Percentiles rank a stretch among this genome's conserved stretches.
Evolutionary conservation across 1,284 basidiomycete species (phyloP).

Genomic region (Rhodotorula mucilaginosa): DNA sequence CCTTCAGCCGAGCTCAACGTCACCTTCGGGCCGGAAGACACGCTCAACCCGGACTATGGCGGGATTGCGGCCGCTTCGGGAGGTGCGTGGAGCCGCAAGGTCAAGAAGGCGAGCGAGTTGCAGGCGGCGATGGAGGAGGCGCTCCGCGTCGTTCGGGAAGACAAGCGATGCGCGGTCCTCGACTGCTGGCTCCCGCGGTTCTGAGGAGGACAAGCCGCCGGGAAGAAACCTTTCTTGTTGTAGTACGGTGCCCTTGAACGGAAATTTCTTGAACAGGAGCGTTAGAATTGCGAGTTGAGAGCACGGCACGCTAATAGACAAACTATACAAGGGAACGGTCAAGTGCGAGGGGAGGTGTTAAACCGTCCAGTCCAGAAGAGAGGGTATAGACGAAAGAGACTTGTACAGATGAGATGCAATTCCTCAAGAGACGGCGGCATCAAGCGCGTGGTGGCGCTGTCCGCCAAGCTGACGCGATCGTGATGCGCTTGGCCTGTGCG

Average conservation of each 20-base stretch:
- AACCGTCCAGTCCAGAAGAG: no score
- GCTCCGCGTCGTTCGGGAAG: conserved; percentile 58
- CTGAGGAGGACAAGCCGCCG: not conserved
- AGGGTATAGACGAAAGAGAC: no score
- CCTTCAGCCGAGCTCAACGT: conserved; percentile 58
- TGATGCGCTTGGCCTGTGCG: conserved; percentile 45
- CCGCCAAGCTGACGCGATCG: conserved; percentile 44
- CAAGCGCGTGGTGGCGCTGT: conserved; percentile 39
- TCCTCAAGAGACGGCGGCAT: not conserved
- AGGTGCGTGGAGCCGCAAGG: conserved; percentile 61
- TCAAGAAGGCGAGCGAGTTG: conserved; percentile 51
- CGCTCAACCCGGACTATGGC: conserved; percentile 57
- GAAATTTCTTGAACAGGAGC: no score
- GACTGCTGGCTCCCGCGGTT: conserved; percentile 50
- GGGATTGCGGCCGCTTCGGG: conserved; percentile 59
- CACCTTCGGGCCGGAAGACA: conserved; percentile 59
- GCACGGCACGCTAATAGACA: no score
- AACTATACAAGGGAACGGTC: no score
- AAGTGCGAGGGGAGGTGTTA: no score
- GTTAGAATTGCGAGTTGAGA: no score
- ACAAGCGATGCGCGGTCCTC: conserved; percentile 62
- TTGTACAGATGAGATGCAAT: no score
- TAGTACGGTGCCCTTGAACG: no score
- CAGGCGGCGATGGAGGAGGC: conserved; percentile 56
- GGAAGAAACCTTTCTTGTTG: no score